Base-by-base conservation (phyloP, 768 basidiomycete genomes). In the Amanita phalloides region DNA sequence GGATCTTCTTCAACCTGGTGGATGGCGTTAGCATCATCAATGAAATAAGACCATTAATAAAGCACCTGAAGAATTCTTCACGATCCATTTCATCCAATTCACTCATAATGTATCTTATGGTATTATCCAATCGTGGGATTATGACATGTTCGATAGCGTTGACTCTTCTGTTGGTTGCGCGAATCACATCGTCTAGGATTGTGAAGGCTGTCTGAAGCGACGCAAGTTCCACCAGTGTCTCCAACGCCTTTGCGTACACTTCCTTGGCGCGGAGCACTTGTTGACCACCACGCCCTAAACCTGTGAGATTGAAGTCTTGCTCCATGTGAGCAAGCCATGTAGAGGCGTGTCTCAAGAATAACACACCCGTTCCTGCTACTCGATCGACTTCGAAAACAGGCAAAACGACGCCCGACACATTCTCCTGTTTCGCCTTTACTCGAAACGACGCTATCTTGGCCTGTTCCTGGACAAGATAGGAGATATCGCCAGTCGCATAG, bases 81-180 rank as follows among this genome's bases (percentile, higher is more conserved):
- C 92, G 79, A 68, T 99, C 96, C 93, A 96, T 97, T 68, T 99
- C 96, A 60, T 98, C 96, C 55, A 99, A 71, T 64, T 99, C 96
- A 53, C 92, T 95, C 62, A 92, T 77, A 64, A 99, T 97, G 65
- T 97, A 99, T 61, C 90, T 90, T 74, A 99, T 91, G 11, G 96
- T 98, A 67, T 97, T 97, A 43, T 98, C 95, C 46, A 99, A 71
- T 41, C 86, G 79, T 14, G 96, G 96, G 53, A 99, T 97, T 59
- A 99, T 75, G 57, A 99, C 84, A 64, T 99, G 92, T 61, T 99
- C 96, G 57, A 99, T 95, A 2, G 96, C 96, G 62, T 99, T 99
- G 37, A 99, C 96, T 56, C 96, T 84, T 48, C 96, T 88, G 67
- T 98, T 99, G 35, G 96, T 98, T n/a, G 94, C 92, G 44, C 91